These are phyloP conservation scores for Catharanthus roseus DNA, from an alignment of 257 asterid genomes.

Conservation along the genomic window DNA sequence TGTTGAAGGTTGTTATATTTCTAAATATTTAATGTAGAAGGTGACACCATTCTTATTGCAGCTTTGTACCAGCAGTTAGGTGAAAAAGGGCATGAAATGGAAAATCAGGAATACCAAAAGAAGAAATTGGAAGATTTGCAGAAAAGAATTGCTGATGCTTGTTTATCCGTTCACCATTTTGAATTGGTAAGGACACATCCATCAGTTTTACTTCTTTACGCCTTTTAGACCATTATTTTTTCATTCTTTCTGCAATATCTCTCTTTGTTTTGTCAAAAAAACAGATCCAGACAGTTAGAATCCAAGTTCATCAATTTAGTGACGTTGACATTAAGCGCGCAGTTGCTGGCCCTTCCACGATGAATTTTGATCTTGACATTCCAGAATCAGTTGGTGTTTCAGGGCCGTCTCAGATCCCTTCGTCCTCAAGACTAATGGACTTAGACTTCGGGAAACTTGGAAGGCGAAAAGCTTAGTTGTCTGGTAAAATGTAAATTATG, in stretches of 20 bases:
- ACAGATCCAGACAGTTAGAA: constrained; percentile 61
- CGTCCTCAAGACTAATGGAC: constrained; percentile 77
- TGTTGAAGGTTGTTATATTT: neutral
- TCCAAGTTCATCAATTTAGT: constrained; percentile 50
- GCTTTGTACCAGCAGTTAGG: constrained; percentile 84
- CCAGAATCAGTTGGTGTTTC: constrained; percentile 89
- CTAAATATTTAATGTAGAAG: neutral
- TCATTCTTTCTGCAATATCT: neutral
- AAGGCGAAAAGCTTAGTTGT: constrained; percentile 48
- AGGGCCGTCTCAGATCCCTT: constrained; percentile 34
- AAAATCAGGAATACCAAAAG: constrained; percentile 57
- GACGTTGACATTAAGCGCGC: constrained; percentile 66
- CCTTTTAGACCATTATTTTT: neutral
- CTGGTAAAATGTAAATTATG: too few species aligned
- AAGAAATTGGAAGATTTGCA: constrained; percentile 79
- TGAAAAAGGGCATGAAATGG: constrained; percentile 65
- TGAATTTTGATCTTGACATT: constrained; percentile 72
- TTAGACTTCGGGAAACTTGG: constrained; percentile 68
- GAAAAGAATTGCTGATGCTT: constrained; percentile 55
- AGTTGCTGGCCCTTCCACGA: constrained; percentile 60
- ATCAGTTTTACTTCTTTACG: neutral
- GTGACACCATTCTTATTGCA: constrained; percentile 22
- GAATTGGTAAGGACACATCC: constrained; percentile 69
- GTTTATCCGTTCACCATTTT: constrained; percentile 57
- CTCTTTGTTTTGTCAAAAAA: neutral